Evolutionary conservation across 1,284 basidiomycete species (phyloP).

Genomic region (Boletus smithii): DNA sequence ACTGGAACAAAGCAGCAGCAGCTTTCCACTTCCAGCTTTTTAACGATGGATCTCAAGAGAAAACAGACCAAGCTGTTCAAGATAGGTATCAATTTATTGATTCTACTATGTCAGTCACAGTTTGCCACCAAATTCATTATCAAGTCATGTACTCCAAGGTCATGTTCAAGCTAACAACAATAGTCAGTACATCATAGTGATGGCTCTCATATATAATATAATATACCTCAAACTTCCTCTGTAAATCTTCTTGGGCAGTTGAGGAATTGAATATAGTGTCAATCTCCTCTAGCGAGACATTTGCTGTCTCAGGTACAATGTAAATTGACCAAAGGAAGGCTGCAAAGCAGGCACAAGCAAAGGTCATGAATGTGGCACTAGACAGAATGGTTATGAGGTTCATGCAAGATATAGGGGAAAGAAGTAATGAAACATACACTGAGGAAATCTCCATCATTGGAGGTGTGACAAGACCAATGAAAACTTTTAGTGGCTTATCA

Average conservation of each 20-base stretch:
- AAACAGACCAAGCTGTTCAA: slow-evolving; percentile 72
- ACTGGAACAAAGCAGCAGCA: slow-evolving; percentile 27
- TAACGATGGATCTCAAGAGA: slow-evolving; percentile 64
- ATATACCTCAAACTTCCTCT: slow-evolving; percentile 20
- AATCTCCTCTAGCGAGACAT: slow-evolving; percentile 72
- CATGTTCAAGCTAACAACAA: slow-evolving; percentile 35
- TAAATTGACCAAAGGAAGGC: slow-evolving; percentile 69
- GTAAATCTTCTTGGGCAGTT: slow-evolving; percentile 52
- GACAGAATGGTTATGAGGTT: neutral
- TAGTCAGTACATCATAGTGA: slow-evolving; percentile 8
- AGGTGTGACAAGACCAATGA: slow-evolving; percentile 79
- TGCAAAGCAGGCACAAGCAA: slow-evolving; percentile 59
- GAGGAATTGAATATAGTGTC: slow-evolving; percentile 62
- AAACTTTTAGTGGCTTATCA: slow-evolving; percentile 44
- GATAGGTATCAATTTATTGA: slow-evolving; percentile 34
- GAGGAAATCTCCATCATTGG: slow-evolving; percentile 62
- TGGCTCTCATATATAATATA: neutral
- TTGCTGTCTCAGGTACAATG: slow-evolving; percentile 72
- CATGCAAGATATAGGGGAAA: neutral
- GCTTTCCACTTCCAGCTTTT: slow-evolving; percentile 40
- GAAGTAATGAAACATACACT: slow-evolving; percentile 37
- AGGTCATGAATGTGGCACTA: slow-evolving; percentile 66
- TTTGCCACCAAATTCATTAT: slow-evolving; percentile 20
- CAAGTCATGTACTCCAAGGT: slow-evolving; percentile 38
- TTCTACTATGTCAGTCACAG: slow-evolving; percentile 7